Base-by-base conservation (phyloP, 352 stramenopile species). In the Phytophthora cactorum region DNA sequence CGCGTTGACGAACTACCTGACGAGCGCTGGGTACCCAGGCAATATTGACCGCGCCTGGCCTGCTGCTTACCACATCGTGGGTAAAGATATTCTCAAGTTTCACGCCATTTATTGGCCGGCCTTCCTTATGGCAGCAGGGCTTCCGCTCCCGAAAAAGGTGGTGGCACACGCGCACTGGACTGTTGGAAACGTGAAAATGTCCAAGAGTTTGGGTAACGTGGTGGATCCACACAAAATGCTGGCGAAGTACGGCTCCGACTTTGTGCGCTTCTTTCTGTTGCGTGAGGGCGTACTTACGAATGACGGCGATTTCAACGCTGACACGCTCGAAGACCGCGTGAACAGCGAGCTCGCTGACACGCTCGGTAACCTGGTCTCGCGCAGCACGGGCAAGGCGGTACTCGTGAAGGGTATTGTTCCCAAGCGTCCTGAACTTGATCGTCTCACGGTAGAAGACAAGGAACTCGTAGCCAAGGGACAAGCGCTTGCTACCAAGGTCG, bases 71-170 rank as follows among this genome's bases (percentile, higher is more conserved):
- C 88, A 98, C 74, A 87, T 98, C 38, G 88, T 99, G 74, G 98
- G 97, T 49, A 99, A 99, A 76, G 98, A 99, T 79, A 99, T 99
- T 77, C 66, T 99, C 53, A 93, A 98, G 59, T 99, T 99, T 74
- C 98, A 99, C 76, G 89, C 97, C 3, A 97, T 99, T 46, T 99
- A 99, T 82, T 99, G 97, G 97, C 98, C 97, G 5, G 97, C 97
- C 9, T 98, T 99, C 63, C 77, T 99, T 0, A 92, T 99, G 86
- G 96, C 96, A 15, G 88, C 86, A 15, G 90, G 89, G 8, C 73
- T 99, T 9, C 89, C 93, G 15, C 72, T 98, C 28, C 98, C 98
- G 3, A 96, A 97, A 64, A 86, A 89, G 39, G 88, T 99, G 28
- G 97, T 99, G 68, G 97, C 97, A 11, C 98, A 99, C 74, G 97